A percentile compares a stretch with the other conserved stretches of the same genome.
Conservation (phyloP, 495 filamentous ascomycete genomes). For the Barbatosphaeria neglecta region DNA sequence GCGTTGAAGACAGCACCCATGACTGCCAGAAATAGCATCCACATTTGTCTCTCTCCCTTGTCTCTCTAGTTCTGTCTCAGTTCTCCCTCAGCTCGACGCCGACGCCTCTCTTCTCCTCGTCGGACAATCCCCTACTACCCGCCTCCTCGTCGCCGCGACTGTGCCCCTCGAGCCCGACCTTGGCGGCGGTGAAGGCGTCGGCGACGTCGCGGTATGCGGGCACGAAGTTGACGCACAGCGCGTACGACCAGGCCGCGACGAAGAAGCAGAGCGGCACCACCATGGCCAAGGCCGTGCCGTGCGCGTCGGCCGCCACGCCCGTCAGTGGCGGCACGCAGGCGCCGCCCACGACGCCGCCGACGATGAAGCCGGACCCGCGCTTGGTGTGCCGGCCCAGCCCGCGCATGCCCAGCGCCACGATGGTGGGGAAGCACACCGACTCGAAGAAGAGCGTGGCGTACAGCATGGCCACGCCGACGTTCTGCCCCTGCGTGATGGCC, state of each 20-base stretch:
- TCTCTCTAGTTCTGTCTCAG: too few relatives aligned
- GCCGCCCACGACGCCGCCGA: constrained; percentile 53
- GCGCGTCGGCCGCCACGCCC: constrained; percentile 41
- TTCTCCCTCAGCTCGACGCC: neutral
- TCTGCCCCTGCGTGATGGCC: constrained; percentile 38
- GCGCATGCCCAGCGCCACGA: constrained; percentile 56
- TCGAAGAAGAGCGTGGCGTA: constrained; percentile 62
- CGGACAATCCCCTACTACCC: constrained; percentile 14
- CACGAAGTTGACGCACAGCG: constrained; percentile 42
- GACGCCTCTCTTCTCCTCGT: constrained; percentile 16
- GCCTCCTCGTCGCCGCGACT: constrained; percentile 9
- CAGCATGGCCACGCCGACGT: constrained; percentile 45
- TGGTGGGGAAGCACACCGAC: constrained; percentile 58
- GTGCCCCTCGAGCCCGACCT: constrained; percentile 33
- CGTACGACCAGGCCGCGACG: constrained; percentile 27
- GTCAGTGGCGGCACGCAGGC: constrained; percentile 54
- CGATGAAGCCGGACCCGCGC: constrained; percentile 52
- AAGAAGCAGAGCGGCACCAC: constrained; percentile 31
- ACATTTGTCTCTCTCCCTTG: too few relatives aligned
- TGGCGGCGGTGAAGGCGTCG: constrained; percentile 45
- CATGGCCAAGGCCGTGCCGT: constrained; percentile 25
- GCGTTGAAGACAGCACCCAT: too few relatives aligned
- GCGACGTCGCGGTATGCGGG: constrained; percentile 46
- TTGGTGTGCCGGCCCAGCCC: constrained; percentile 62
- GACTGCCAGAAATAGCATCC: too few relatives aligned